A percentile compares a stretch with the other conserved stretches of the same genome.
Conservation (phyloP, 257 asterid genomes). For the Nicotiana obtusifolia region DNA sequence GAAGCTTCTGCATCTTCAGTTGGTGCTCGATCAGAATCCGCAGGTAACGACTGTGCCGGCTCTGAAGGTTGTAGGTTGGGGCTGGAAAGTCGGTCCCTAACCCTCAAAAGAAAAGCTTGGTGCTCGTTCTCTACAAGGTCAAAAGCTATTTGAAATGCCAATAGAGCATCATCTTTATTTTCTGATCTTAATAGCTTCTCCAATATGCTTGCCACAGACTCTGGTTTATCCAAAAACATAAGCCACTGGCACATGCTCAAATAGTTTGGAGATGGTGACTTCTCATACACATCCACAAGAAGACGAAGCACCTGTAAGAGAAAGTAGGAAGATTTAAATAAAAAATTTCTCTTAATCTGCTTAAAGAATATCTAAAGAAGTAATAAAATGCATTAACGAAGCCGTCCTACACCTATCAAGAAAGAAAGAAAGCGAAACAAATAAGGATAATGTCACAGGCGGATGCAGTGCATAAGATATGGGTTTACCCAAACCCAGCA, state of each 20-base stretch:
- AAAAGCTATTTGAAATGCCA: conserved; percentile 92
- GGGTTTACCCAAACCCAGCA: neutral
- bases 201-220: conserved; percentile 65
- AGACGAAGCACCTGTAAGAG: conserved; percentile 71
- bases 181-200: conserved; percentile 76
- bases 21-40: conserved; percentile 38
- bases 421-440: neutral
- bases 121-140: conserved; percentile 89
- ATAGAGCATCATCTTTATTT: conserved; percentile 63
- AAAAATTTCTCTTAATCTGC: neutral
- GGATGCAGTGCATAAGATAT: neutral
- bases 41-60: conserved; percentile 37
- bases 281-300: conserved; percentile 74
- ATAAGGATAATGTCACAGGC: neutral
- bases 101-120: conserved; percentile 84
- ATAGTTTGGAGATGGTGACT: conserved; percentile 87
- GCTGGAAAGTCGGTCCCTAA: conserved; percentile 55
- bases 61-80: conserved; percentile 49
- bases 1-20: conserved; percentile 31
- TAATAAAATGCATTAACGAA: neutral
- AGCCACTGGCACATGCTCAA: conserved; percentile 92
- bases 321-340: neutral
- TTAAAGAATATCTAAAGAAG: neutral
- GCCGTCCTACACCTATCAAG: neutral
- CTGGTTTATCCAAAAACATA: conserved; percentile 88